Evolutionary conservation across 345 rosid genomes (phyloP), one percentile per base, ranked within the genome.

Genomic region (Garcia nutans): DNA sequence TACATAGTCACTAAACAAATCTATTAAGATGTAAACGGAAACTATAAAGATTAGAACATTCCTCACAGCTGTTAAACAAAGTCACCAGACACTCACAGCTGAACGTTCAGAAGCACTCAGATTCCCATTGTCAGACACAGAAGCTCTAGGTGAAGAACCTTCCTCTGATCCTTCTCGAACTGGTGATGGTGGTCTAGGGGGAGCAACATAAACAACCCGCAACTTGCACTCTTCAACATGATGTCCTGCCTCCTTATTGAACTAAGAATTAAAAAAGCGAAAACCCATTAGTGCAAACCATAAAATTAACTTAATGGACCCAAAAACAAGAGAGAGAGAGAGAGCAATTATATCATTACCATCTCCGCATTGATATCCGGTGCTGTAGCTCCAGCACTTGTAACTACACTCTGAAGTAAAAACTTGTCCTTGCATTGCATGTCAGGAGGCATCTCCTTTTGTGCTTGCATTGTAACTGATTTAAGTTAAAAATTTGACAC

Each of bases 381-480:
- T 0, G 86, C 64, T 0, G 96, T 82, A 37, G 81, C 85, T 71
- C 89, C 92, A 22, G 87, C 88, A 83, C 74, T 85, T 28, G 90
- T 74, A 24, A 85, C 84, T 3, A 86, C 97, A 83, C 90, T 82
- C 74, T 88, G 98, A 77, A 94, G 92, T 74, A 94, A 81, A 75
- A 94, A 88, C 90, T 90, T 92, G 79, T 94, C 97, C 86, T 86
- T 94, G 79, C 98, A 94, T 84, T 92, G 94, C 96, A 92, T 82
- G 80, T 92, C 96, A 24, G 65, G 75, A 2, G 96, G 92, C 31
- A 85, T 82, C 84, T 90, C 97, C 85, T 87, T 92, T 77, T 94
- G 98, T 12, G 96, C 96, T 90, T 94, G 98, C 96, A 94, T 92
- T 68, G 97, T 94, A 73, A 94, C 98, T 94, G 70, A 59, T 76